Evolutionary conservation across 2,329 filamentous ascomycete species (phyloP), one percentile per base, ranked within the genome.

Genomic region (Catunica adiposa): DNA sequence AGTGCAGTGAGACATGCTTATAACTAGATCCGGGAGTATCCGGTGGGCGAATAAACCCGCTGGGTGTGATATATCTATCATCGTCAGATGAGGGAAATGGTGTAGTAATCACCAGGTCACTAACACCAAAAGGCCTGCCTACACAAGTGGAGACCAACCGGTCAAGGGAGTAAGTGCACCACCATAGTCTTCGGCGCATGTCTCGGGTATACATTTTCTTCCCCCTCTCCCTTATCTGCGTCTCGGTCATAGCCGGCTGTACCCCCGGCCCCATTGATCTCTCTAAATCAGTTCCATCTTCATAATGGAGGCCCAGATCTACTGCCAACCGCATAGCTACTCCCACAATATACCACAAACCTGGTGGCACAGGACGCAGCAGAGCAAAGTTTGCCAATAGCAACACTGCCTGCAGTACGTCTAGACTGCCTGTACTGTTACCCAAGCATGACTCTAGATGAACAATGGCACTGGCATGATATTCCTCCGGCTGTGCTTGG

Each of bases 81-180:
- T 96, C 89, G 40, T 95, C 73, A 55, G 89, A 69, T 2, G 88
- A 95, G 1, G 90, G 90, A 61, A 96, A 94, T 64, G 95, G 88
- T 0, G 90, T 96, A 14, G 90, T 97, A 63, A 97, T 87, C 60
- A 94, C 87, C 66, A 94, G 86, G 69, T 97, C 92, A n/a, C 85
- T 89, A 60, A 97, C 88, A 29, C 90, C 89, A 64, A 96, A 94
- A 5, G 90, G 92, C 56, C 90, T 77, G 38, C 90, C 90, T 25
- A 97, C 90, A 62, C 89, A 96, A 22, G 88, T 89, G 64, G 88
- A 92, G 53, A 97, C 90, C 3, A 97, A 80, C n/a, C 90, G 80
- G 68, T 97, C 90, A 56, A 97, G 80, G 3, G 87, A 90, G 68
- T 97, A 97, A 1, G 89, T 89, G 69, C 89, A 95, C 90, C 92